Base-by-base conservation (phyloP, 371 early-diverging fungal species). In the Paramicrosporidium saccamoebae region DNA sequence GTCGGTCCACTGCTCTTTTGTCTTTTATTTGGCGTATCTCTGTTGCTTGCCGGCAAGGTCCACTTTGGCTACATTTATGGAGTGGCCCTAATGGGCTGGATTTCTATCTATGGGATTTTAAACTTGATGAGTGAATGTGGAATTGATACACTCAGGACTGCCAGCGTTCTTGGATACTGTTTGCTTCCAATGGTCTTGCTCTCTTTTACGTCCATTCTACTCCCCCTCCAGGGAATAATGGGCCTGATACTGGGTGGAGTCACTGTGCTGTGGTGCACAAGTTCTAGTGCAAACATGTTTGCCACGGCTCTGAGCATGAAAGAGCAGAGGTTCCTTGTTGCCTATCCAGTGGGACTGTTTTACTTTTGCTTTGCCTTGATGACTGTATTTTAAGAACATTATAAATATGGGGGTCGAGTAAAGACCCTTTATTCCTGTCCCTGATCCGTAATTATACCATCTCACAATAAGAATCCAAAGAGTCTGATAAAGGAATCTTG, bases 31-130 rank as follows among this genome's bases (percentile, higher is more conserved):
- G 92, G 84, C 22, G 64, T 66, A 10, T 75, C 71, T 32, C 39
- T 81, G 37, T 50, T 71, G n/a, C 42, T 75, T 54, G 58, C 77
- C 9, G 75, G 82, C 28, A 84, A 84, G 37, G 55, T 64, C 12
- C 78, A 86, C 38, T 92, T 92, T 48, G 82, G 84, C 7, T 90
- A 82, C 31, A 78, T 92, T 24, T 92, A 92, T 31, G 94, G 86
- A 12, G 64, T 84, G 1, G 86, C 74, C 2, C 50, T 75, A 10
- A 42, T 86, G 20, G 94, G 94, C 12, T 74, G 77, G 24, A 38
- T 68, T 2, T 63, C 67, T 2, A 55, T 86, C 21, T 78, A 69
- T 43, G 29, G 60, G 19, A 66, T 92, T 21, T 37, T 92, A 16
- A 88, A 92, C 34, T 45, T 92, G 24, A 86, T 92, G 90, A 64